Evolutionary conservation across 345 rosid genomes (phyloP).

Genomic region (Raphanus sativus): DNA sequence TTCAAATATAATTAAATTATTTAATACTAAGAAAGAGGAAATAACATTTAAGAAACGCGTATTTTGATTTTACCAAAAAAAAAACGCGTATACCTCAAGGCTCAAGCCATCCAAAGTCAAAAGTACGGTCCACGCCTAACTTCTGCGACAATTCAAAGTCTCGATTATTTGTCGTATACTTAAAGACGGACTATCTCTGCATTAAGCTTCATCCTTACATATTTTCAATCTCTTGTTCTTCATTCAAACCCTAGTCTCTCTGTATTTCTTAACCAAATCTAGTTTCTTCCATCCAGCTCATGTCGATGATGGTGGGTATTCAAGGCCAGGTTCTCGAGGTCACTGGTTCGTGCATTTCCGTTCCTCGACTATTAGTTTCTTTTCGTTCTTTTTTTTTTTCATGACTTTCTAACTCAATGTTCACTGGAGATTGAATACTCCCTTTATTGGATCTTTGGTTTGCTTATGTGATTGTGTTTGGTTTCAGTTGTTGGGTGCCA

Average conservation of each 20-base stretch:
- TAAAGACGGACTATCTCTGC: neutral
- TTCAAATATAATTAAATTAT: neutral
- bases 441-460: neutral
- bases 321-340: conserved; percentile 80
- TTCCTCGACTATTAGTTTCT: neutral
- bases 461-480: neutral
- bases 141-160: conserved; percentile 7
- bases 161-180: neutral
- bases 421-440: neutral
- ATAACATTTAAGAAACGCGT: neutral
- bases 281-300: neutral
- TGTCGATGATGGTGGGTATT: conserved; percentile 46
- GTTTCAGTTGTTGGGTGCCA: conserved; percentile 59
- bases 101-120: neutral
- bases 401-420: neutral
- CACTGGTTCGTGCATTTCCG: conserved; percentile 51
- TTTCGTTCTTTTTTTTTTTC: neutral
- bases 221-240: neutral
- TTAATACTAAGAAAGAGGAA: neutral
- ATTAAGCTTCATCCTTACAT: neutral
- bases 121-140: conserved; percentile 12
- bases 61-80: neutral
- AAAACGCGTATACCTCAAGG: neutral
- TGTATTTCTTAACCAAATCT: neutral
- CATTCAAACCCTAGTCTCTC: neutral